Evolutionary conservation across 805 yeast genomes (phyloP).

Genomic region (Wickerhamomyces mucosus): DNA sequence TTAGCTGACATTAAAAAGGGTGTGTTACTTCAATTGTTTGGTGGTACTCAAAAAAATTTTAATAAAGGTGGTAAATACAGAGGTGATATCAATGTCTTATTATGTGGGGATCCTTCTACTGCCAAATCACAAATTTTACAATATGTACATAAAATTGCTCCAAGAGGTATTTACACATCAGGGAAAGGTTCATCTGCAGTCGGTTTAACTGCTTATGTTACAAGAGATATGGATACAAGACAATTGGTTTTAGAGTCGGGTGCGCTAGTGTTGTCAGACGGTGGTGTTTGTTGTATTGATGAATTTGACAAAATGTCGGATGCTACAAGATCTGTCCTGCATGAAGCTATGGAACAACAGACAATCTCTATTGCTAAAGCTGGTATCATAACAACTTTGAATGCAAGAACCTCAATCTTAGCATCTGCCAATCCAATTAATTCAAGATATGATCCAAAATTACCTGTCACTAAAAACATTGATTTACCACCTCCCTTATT

Average conservation of each 20-base stretch:
- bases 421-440: constrained; percentile 98
- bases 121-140: constrained; percentile 91
- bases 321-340: constrained; percentile 86
- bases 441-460: constrained; percentile 87
- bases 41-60: constrained; percentile 88
- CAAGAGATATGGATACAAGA: constrained; percentile 87
- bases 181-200: constrained; percentile 99
- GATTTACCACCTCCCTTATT: constrained; percentile 94
- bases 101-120: constrained; percentile 98
- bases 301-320: constrained; percentile 98
- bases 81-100: constrained; percentile 85
- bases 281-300: constrained; percentile 98
- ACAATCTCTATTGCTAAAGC: constrained; percentile 98
- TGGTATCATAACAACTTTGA: constrained; percentile 92
- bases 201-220: constrained; percentile 94
- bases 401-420: constrained; percentile 90
- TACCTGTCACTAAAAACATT: constrained; percentile 91
- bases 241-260: constrained; percentile 94
- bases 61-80: constrained; percentile 88
- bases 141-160: constrained; percentile 95
- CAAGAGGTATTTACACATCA: constrained; percentile 95
- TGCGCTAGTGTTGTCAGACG: constrained; percentile 92
- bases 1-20: constrained; percentile 97
- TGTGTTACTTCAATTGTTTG: constrained; percentile 81
- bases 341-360: constrained; percentile 99